Base-by-base conservation (phyloP, 2,329 filamentous ascomycete genomes). In the Ceratocystis alfenasii region DNA sequence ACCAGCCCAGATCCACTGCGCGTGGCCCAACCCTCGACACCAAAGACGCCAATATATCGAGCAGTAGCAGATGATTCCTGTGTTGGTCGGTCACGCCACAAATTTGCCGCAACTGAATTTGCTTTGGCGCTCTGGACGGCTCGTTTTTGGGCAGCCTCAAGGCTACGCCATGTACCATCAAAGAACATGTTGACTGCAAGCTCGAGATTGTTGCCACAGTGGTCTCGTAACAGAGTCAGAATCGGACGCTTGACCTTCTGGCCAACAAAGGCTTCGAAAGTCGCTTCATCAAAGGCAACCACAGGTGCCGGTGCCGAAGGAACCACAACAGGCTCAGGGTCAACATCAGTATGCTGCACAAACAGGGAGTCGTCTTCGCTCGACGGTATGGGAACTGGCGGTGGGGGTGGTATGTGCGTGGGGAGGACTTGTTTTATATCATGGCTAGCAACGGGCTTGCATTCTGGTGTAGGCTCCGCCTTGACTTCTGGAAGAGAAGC, bases 21-120 rank as follows among this genome's bases (percentile, higher is more conserved):
- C 2, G 93, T 97, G 5, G 90, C 87, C 94, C 94, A 99, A 3
- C 87, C 94, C 65, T 88, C 90, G 3, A 89, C 91, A 7, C 94
- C 94, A 75, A 97, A 94, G 0, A 91, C 90, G 20, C 94, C 94
- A 68, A 97, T 83, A 71, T 97, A 99, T 71, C 94, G 77, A 65
- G 77, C 45, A 15, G 44, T 46, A 15, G 50, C 53, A 15, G 22
- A 25, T 12, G 25, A 5, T 33, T 75, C 3, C 68, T 71, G 28
- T 69, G 70, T 45, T 69, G 67, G 10, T 68, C 41, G 7, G 20
- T 62, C 62, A 46, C 57, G 63, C 46, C 55, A 65, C 20, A 65
- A n/a, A 7, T 17, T n/a, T 15, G 66, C 48, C 41, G 65, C 44
- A 25, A 65, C 28, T 0, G 57, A 59, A 25, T 67, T 64, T 50